phyloP scores from a whole-genome alignment of 78 protist genomes.

The Dictyostelium brefeldianum region DNA sequence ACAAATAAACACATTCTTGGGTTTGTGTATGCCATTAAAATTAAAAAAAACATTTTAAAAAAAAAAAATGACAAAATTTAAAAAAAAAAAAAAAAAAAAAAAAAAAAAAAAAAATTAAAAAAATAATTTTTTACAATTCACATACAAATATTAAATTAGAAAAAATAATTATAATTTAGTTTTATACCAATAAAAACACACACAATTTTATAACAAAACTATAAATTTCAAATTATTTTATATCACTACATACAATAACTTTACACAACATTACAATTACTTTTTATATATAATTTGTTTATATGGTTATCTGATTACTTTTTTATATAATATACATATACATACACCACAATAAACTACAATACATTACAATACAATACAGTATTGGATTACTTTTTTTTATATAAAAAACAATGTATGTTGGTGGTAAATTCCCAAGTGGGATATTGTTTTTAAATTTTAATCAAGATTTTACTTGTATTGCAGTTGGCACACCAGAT shows the following conservation, averaged over 20 bases:
- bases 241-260: too few relatives aligned
- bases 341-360: neutral
- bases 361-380: neutral
- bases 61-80: too few relatives aligned
- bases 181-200: too few relatives aligned
- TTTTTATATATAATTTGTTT: neutral
- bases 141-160: too few relatives aligned
- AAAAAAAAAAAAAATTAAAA: too few relatives aligned
- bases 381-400: neutral
- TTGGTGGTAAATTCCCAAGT: slow-evolving; percentile 39
- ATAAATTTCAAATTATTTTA: neutral
- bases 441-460: slow-evolving; percentile 80
- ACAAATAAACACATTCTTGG: too few relatives aligned
- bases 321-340: neutral
- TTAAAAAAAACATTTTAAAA: too few relatives aligned
- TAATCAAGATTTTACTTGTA: slow-evolving; percentile 93
- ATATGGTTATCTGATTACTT: neutral
- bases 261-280: too few relatives aligned
- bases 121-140: too few relatives aligned
- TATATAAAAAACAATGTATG: slow-evolving; percentile 30
- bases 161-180: too few relatives aligned
- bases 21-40: too few relatives aligned
- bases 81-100: too few relatives aligned
- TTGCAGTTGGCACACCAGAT: slow-evolving; percentile 93
- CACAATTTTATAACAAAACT: neutral